Evolutionary conservation across 805 yeast species (phyloP), one percentile per base, ranked within the genome.

Genomic region (fission yeast (Schizosaccharomyces pombe)): DNA sequence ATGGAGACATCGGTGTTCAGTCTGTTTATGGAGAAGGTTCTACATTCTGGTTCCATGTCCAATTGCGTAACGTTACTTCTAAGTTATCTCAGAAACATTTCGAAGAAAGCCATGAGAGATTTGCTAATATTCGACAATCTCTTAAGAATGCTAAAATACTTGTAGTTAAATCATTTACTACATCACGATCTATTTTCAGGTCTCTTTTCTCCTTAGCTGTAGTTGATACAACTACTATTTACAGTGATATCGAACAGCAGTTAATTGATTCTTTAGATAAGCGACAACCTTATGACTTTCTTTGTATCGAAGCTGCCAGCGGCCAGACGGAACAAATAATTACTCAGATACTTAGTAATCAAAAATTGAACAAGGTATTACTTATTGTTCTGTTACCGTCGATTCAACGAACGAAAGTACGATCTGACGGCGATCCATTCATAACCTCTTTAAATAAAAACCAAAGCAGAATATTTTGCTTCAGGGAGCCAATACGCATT

Each of bases 1-100:
- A 72, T 16, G 79, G 78, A 1, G 62, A 64, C 3, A 65, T 75
- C 29, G 64, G 69, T 1, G 73, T 72, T 57, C 73, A 70, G 14
- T 71, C 76, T 56, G 62, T 58, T 5, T 75, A 72, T 56, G 74
- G 73, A 3, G 62, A 63, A 26, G 79, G 79, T 0, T 52, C 54
- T 4, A 52, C 43, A 19, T 52, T 52, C 9, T 52, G 54, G 54
- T 52, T 52, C 14, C 24, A 52, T 22, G 47, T 52, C 8, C 28
- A 26, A 19, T 24, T 52, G 12, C 16, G 47, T 11, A 30, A 32
- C 8, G 53, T 12, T 24, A 43, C 49, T 43, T 19, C 26, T 43
- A n/a, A 43, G 26, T 43, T 26, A 43, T 19, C 49, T 22, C 49
- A 24, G 19, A 30, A 43, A 12, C 49, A 43, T 43, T 26, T 43